Conservation (phyloP, 108 stramenopile genomes). For the Aurantiochytrium sp. region DNA sequence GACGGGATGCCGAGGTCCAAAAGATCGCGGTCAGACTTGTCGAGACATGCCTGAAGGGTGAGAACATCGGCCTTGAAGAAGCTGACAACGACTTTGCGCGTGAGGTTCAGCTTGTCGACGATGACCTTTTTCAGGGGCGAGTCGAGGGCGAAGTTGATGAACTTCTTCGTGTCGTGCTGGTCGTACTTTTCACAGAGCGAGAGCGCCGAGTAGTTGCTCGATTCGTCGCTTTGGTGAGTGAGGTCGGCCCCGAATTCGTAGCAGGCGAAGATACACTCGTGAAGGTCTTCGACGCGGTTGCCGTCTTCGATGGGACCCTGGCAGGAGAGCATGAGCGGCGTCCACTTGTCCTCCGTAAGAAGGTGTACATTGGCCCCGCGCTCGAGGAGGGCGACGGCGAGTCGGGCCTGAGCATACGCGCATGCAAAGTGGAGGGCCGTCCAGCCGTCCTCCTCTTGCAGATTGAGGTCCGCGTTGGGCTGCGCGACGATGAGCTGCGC, state of each 20-base stretch:
- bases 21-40: too few relatives aligned
- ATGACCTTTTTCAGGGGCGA: neutral
- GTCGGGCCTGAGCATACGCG: neutral
- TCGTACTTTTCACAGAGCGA: neutral
- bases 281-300: neutral
- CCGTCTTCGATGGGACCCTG: neutral
- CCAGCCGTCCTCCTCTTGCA: slow-evolving; percentile 20
- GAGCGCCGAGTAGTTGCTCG: neutral
- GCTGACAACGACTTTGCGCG: neutral
- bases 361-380: neutral
- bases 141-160: neutral
- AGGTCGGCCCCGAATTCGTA: neutral
- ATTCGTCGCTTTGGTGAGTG: neutral
- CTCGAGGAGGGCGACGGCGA: neutral
- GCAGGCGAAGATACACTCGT: neutral
- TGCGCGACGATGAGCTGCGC: neutral
- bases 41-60: too few relatives aligned
- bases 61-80: neutral
- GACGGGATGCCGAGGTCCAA: too few relatives aligned
- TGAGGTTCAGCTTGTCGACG: neutral
- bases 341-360: neutral
- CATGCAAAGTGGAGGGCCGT: neutral
- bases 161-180: neutral
- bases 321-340: neutral
- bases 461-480: neutral